Conservation (phyloP, 352 stramenopile species). For the Pseudoperonospora humuli region DNA sequence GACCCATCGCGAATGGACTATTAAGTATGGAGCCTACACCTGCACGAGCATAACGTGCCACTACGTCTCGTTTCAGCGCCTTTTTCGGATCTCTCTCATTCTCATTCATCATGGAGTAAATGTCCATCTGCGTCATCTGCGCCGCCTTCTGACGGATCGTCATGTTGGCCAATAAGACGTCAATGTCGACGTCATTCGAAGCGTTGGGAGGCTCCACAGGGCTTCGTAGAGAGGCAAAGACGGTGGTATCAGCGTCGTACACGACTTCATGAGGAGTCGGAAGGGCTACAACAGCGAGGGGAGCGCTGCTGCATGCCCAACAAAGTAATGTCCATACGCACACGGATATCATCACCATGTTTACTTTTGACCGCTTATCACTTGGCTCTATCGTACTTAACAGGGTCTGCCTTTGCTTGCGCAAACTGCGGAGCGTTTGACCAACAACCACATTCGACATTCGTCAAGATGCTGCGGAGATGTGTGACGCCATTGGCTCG, state of each 20-base stretch:
- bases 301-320: conserved; percentile 3
- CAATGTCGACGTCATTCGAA: conserved; percentile 7
- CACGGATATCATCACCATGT: too few relatives aligned
- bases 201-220: background rate
- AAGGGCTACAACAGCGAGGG: background rate
- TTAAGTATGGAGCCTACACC: conserved; percentile 87
- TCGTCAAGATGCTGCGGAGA: conserved; percentile 27
- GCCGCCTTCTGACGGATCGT: conserved; percentile 59
- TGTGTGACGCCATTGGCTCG: conserved; percentile 24
- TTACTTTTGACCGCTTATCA: too few relatives aligned
- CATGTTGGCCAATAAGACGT: conserved; percentile 27
- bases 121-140: conserved; percentile 89
- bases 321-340: conserved; percentile 10
- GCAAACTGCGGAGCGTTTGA: conserved; percentile 2
- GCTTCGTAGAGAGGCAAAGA: conserved; percentile 3
- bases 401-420: conserved; percentile 8
- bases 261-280: conserved; percentile 12
- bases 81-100: conserved; percentile 38
- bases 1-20: conserved; percentile 42
- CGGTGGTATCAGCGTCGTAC: conserved; percentile 12
- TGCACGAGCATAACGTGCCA: conserved; percentile 55
- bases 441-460: conserved; percentile 18
- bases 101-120: conserved; percentile 72
- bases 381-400: conserved; percentile 14
- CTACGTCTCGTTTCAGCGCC: conserved; percentile 39